Base-by-base conservation (phyloP, 2,329 filamentous ascomycete species). In the Sporothrix dimorphospora region DNA sequence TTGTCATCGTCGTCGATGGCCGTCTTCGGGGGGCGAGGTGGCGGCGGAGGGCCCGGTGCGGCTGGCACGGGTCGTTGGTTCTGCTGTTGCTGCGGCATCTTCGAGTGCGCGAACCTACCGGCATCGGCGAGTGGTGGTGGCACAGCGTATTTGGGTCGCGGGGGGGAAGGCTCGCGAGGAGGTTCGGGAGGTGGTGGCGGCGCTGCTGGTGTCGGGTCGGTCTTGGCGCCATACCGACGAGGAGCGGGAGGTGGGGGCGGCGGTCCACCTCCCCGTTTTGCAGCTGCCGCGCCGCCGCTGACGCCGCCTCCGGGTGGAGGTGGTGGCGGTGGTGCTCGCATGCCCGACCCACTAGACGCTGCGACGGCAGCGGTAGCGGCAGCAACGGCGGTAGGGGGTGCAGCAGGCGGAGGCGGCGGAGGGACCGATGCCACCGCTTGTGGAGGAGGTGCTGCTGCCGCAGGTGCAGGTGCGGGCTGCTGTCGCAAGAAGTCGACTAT, bases 81-180 rank as follows among this genome's bases (percentile, higher is more conserved):
- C 79, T 77, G 86, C 81, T 78, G 84, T 76, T 80, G 87, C 79
- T 74, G 82, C 80, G 78, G 85, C 81, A 78, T 84, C 76, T 80
- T 87, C 79, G 71, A 81, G 82, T 90, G 86, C 3, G 92, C 94
- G 79, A 89, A 96, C 81, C 93, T 97, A 49, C 96, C 96, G 72
- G 96, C 96, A 80, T 97, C 94, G 71, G 93, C 89, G 73, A 98
- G 82, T 2, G 95, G 93, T 45, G 96, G 96, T 61, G 96, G 96
- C 9, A 93, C 95, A 75, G 90, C 88, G 83, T 97, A 98, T 77
- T 86, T 87, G 9, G 89, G 89, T 69, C 90, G 87, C 21, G 93
- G 92, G 16, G 93, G 92, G 16, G 91, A 90, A 16, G 91, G 88
- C 73, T 93, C 91, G 78, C 90, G 86, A 40, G 91, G 87, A n/a